These are phyloP conservation scores for Hymenoscyphus linearis DNA, from an alignment of 2,329 filamentous ascomycete species.

Conservation along the genomic window DNA sequence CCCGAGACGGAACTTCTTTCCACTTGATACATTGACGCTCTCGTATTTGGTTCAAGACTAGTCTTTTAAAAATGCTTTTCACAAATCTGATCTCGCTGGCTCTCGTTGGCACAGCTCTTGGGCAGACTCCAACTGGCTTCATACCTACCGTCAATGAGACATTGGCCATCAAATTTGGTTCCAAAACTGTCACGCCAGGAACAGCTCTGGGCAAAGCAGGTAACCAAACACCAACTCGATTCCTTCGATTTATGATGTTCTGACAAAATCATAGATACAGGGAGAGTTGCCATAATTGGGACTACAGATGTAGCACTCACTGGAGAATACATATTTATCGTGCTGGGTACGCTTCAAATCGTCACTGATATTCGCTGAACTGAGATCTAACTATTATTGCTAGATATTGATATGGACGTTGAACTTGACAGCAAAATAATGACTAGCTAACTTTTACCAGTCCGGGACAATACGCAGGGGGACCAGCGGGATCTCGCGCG, in stretches of 20 bases:
- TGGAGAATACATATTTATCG: slow-evolving; percentile 15
- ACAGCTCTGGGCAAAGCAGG: slow-evolving; percentile 13
- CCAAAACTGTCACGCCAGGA: slow-evolving; percentile 11
- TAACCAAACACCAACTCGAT: background rate
- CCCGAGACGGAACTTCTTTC: too few species aligned
- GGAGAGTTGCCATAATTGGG: slow-evolving; percentile 13
- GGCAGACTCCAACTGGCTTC: slow-evolving; percentile 15
- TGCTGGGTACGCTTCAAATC: slow-evolving; percentile 9
- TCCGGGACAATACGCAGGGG: background rate
- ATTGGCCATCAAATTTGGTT: slow-evolving; percentile 13
- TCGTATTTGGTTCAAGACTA: background rate
- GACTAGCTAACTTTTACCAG: background rate
- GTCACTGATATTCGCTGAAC: too few species aligned
- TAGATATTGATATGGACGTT: slow-evolving; percentile 16
- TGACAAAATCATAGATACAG: slow-evolving; percentile 4
- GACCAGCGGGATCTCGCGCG: slow-evolving; percentile 5
- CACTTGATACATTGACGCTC: background rate
- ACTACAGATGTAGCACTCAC: slow-evolving; percentile 8
- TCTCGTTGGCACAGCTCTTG: slow-evolving; percentile 1
- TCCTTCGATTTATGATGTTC: background rate
- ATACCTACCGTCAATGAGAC: slow-evolving; percentile 10
- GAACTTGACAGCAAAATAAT: background rate
- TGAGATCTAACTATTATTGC: background rate
- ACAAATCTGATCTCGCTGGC: slow-evolving; percentile 1
- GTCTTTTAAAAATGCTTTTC: slow-evolving; percentile 11